Evolutionary conservation across 2,329 filamentous ascomycete species (phyloP), one percentile per base, ranked within the genome.

Genomic region (Xylariales sp.): DNA sequence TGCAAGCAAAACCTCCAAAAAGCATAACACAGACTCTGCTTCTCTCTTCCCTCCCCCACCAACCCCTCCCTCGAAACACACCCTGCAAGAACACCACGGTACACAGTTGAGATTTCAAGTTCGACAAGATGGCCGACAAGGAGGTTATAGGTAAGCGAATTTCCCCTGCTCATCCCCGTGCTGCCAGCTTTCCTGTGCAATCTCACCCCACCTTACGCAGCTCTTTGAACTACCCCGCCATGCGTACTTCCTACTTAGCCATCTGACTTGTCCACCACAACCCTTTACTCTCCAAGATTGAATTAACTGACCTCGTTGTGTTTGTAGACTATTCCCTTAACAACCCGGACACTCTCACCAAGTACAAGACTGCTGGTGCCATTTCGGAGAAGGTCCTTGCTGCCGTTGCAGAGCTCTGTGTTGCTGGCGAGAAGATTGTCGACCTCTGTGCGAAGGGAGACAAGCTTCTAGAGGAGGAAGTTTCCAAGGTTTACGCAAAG

Each of bases 381-480:
- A 97, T 98, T 68, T 93, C 91, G 36, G 88, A 96, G 66, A 95
- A 91, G 73, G 91, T 95, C 53, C 81, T 98, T 52, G 88, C 89
- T 55, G 84, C 85, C 53, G 91, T 98, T 50, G 71, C 76, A 43
- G 72, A 77, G 62, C 72, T 83, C 47, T 80, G 88, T 61, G 75
- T 86, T 44, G 85, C 91, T 47, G 91, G 88, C 54, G 86, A 84
- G 66, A 96, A 95, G 76, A 88, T 97, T 57, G 78, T 97, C 54
- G 83, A 88, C 55, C 79, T 98, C 66, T 98, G 93, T 73, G 84
- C 95, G 74, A 83, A 90, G 73, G 93, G 93, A 53, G 93, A 98
- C 72, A 85, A 90, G 76, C 76, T 98, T 45, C 77, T 98, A 48
- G 89, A 93, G 49, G 91, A 95, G 59, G 93, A 97, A 69, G 76